Base-by-base conservation (phyloP, 148 eudicot genomes). In the Vaccinium macrocarpon region DNA sequence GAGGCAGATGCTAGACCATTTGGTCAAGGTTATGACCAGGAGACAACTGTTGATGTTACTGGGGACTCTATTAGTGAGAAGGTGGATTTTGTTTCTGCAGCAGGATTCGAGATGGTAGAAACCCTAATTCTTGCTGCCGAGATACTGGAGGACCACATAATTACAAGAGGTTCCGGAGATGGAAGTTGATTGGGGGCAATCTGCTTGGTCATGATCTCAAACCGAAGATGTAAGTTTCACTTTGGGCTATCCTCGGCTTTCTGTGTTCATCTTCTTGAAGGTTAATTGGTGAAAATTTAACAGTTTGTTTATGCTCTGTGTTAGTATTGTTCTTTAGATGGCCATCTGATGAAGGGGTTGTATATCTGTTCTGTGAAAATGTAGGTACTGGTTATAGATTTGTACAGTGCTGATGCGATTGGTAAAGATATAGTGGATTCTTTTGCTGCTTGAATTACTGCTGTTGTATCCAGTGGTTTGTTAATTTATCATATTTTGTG, bases 21-120 rank as follows among this genome's bases (percentile, higher is more conserved):
- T 71, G 84, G 75, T 64, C 83, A 91, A 9, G 42, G 27, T 78
- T 32, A 27, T 51, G 83, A 32, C 15, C 83, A 87, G 55, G 89
- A 89, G 51, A 35, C 79, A 52, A 53, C 42, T 5, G 42, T 27
- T 4, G 77, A 84, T 61, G 82, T 23, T 80, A 42, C 32, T 38
- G 87, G 80, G 35, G 85, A 82, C 74, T 82, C 85, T 6, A 79
- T 80, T 16, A 5, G 25, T 49, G 90, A 87, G 79, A 96, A 93
- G 73, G 86, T 87, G 13, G 96, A 94, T 84, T 87, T 91, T 80
- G 96, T 97, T 85, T 93, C 98, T 82, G 94, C 95, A 25, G 98
- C 96, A 0, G 99, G 99, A 15, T 84, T 89, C 62, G 99, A 97
- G 90, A 95, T 95, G 98, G 94, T 93, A 49, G 98, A 97, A 84